These are phyloP conservation scores for Termitomyces sp. DNA, from an alignment of 768 basidiomycete genomes.

Conservation along the genomic window DNA sequence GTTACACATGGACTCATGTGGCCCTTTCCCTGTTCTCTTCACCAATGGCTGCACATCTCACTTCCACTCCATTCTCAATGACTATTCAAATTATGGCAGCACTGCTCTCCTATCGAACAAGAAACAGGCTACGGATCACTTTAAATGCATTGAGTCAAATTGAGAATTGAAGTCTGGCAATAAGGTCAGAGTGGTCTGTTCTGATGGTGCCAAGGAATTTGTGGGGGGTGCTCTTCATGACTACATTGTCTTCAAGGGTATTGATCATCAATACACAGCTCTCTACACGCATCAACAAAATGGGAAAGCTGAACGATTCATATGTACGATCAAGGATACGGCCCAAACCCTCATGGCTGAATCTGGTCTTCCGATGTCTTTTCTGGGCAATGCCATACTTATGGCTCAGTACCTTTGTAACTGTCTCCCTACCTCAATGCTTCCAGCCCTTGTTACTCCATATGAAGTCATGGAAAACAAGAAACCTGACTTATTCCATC, in stretches of 20 bases:
- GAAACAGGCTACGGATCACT: not conserved
- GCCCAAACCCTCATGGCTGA: slow-evolving; percentile 20
- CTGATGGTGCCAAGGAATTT: not conserved
- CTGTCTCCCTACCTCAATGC: slow-evolving; percentile 18
- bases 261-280: not conserved
- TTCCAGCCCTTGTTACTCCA: slow-evolving; percentile 16
- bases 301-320: slow-evolving; percentile 24
- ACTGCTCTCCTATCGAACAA: not conserved
- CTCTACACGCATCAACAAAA: slow-evolving; percentile 28
- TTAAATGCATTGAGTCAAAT: not conserved
- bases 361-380: slow-evolving; percentile 15
- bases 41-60: too few species aligned
- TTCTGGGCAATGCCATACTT: slow-evolving; percentile 20
- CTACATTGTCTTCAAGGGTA: not conserved
- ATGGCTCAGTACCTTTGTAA: slow-evolving; percentile 19
- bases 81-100: not conserved
- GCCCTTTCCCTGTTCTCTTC: too few species aligned
- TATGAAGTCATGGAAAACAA: slow-evolving; percentile 13
- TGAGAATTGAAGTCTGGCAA: not conserved
- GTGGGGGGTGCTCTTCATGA: not conserved
- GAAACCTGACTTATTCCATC: slow-evolving; percentile 23
- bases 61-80: too few species aligned
- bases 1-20: too few species aligned
- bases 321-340: slow-evolving; percentile 22
- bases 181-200: not conserved